Evolutionary conservation across 169 alveolate genomes (phyloP).

Genomic region (Plasmodium reichenowi): DNA sequence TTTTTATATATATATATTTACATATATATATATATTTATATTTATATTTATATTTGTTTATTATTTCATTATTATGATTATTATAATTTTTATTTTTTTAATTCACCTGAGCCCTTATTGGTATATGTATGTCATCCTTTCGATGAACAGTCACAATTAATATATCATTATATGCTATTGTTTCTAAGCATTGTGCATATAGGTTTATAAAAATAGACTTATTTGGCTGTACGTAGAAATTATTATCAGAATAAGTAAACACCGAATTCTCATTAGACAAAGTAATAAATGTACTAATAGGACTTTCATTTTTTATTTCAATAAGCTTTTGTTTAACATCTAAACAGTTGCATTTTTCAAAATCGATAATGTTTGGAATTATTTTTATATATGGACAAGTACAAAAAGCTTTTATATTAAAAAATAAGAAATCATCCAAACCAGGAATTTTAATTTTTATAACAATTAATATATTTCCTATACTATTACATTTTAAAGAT

Average conservation of each 20-base stretch:
- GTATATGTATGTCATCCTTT: conserved; percentile 29
- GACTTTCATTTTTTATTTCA: conserved; percentile 76
- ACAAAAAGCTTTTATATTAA: conserved; percentile 53
- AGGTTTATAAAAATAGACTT: conserved; percentile 24
- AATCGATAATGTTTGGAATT: conserved; percentile 53
- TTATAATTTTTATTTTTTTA: background rate
- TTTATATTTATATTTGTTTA: background rate
- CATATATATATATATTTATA: background rate
- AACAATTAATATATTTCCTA: conserved; percentile 63
- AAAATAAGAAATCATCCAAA: conserved; percentile 53
- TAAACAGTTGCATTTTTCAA: conserved; percentile 68
- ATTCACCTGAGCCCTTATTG: conserved; percentile 50
- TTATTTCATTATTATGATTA: too few relatives aligned
- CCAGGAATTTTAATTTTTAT: conserved; percentile 58
- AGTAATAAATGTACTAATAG: conserved; percentile 58
- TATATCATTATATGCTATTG: conserved; percentile 26
- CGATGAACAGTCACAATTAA: conserved; percentile 39
- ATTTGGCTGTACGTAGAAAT: conserved; percentile 32
- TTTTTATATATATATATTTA: background rate
- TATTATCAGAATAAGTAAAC: conserved; percentile 42
- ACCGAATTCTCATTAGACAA: conserved; percentile 38
- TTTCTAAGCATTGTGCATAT: conserved; percentile 48
- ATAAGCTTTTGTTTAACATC: conserved; percentile 47
- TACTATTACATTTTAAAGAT: conserved; percentile 42
- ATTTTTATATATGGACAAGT: conserved; percentile 70